Evolutionary conservation across 768 basidiomycete species (phyloP).

Genomic region (Paxillus ammoniavirescens): DNA sequence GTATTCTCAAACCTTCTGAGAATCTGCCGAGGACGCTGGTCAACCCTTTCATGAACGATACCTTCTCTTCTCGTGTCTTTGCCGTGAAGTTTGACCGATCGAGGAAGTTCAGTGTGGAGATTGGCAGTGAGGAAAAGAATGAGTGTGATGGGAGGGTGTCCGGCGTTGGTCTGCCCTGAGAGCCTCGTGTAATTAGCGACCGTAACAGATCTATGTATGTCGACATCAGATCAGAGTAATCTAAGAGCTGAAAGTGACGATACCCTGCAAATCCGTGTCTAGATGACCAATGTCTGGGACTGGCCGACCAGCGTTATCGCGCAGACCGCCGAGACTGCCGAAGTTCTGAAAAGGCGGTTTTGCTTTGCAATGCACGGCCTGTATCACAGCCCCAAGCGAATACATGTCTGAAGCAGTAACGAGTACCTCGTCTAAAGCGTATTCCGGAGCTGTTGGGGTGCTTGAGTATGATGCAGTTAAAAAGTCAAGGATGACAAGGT

Average conservation of each 20-base stretch:
- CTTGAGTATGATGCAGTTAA: constrained; percentile 2
- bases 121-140: constrained; percentile 94
- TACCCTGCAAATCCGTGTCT: constrained; percentile 75
- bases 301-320: constrained; percentile 66
- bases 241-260: constrained; percentile 2
- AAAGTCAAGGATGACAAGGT: constrained; percentile 1
- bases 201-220: constrained; percentile 63
- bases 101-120: constrained; percentile 93
- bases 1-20: constrained; percentile 78
- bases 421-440: constrained; percentile 85
- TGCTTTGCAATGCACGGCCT: constrained; percentile 88
- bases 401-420: constrained; percentile 91
- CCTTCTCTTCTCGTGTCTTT: constrained; percentile 93
- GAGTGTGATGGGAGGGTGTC: constrained; percentile 77
- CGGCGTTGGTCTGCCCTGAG: constrained; percentile 72
- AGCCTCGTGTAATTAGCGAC: constrained; percentile 78
- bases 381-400: constrained; percentile 86
- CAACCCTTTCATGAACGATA: constrained; percentile 93
- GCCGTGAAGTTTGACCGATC: constrained; percentile 94
- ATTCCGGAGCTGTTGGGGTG: constrained; percentile 77
- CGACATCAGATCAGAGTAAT: constrained; percentile 8
- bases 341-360: constrained; percentile 86
- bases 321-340: constrained; percentile 65
- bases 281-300: constrained; percentile 60
- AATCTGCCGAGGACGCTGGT: constrained; percentile 79